Conservation (phyloP, 805 yeast species). For the Lipomyces orientalis region DNA sequence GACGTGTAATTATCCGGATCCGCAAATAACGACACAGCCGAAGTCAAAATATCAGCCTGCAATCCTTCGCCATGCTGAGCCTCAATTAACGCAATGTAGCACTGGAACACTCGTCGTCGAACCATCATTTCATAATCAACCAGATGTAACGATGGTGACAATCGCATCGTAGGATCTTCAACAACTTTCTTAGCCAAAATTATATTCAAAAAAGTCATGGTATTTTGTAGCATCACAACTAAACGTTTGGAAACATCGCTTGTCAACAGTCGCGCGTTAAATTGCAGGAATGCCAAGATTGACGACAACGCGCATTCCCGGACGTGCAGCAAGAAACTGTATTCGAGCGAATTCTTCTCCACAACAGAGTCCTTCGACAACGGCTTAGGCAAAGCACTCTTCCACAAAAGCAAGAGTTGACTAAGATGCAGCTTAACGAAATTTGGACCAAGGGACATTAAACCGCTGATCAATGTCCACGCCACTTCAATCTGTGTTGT, state of each 20-base stretch:
- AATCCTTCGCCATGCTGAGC: conserved; percentile 44
- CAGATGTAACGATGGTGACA: conserved; percentile 37
- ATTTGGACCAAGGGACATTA: conserved; percentile 63
- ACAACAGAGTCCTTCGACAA: conserved; percentile 48
- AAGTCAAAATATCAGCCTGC: conserved; percentile 49
- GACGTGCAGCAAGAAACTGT: conserved; percentile 51
- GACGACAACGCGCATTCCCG: conserved; percentile 66
- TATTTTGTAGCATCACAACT: conserved; percentile 56
- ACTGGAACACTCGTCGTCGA: conserved; percentile 54
- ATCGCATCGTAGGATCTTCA: conserved; percentile 39
- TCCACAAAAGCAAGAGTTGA: conserved; percentile 70
- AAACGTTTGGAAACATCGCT: conserved; percentile 54
- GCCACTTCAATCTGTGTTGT: conserved; percentile 53
- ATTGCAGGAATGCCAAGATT: conserved; percentile 55
- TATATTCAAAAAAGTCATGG: conserved; percentile 43
- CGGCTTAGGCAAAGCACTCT: conserved; percentile 54
- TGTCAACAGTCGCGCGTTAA: conserved; percentile 49
- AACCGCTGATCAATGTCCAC: conserved; percentile 69
- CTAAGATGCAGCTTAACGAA: conserved; percentile 61
- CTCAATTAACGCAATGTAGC: conserved; percentile 48
- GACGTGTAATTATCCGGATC: conserved; percentile 43
- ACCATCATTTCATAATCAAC: conserved; percentile 47
- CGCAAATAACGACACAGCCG: conserved; percentile 44
- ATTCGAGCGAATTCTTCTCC: conserved; percentile 44
- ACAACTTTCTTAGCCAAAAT: conserved; percentile 43